These are phyloP conservation scores for Albifimbria verrucaria DNA, from an alignment of 2,329 filamentous ascomycete species.

Conservation along the genomic window DNA sequence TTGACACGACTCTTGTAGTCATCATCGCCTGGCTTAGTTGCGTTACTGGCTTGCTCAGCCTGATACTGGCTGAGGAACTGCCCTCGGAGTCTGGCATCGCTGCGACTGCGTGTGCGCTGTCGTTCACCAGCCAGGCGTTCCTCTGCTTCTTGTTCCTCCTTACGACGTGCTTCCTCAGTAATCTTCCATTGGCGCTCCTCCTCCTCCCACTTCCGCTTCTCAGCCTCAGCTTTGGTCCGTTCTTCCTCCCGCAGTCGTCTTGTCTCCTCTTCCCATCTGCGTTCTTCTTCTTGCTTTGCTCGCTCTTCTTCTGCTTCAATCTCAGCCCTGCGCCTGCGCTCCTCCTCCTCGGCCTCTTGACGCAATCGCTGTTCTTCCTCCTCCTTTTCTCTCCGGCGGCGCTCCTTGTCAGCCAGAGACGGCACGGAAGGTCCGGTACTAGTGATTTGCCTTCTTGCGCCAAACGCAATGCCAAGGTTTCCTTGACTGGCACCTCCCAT, in stretches of 20 bases:
- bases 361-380: constrained; percentile 59
- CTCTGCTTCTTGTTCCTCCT: constrained; percentile 72
- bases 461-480: constrained; percentile 90
- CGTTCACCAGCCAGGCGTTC: constrained; percentile 65
- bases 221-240: constrained; percentile 58
- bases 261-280: constrained; percentile 64
- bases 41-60: constrained; percentile 58
- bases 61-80: constrained; percentile 88
- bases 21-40: constrained; percentile 20
- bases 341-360: constrained; percentile 50
- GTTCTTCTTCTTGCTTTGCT: constrained; percentile 60
- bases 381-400: constrained; percentile 52
- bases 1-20: constrained; percentile 65
- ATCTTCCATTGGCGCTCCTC: constrained; percentile 74
- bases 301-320: constrained; percentile 58
- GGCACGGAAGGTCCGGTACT: constrained; percentile 76
- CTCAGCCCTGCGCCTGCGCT: constrained; percentile 43
- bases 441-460: constrained; percentile 88
- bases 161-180: constrained; percentile 67
- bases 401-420: constrained; percentile 80
- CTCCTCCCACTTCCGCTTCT: constrained; percentile 73
- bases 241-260: constrained; percentile 58
- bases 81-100: constrained; percentile 69
- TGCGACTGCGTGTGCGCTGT: constrained; percentile 56
- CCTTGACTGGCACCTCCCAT: constrained; percentile 97